Evolutionary conservation across 805 yeast species (phyloP).

Genomic region (Saccharomycopsis olivae): DNA sequence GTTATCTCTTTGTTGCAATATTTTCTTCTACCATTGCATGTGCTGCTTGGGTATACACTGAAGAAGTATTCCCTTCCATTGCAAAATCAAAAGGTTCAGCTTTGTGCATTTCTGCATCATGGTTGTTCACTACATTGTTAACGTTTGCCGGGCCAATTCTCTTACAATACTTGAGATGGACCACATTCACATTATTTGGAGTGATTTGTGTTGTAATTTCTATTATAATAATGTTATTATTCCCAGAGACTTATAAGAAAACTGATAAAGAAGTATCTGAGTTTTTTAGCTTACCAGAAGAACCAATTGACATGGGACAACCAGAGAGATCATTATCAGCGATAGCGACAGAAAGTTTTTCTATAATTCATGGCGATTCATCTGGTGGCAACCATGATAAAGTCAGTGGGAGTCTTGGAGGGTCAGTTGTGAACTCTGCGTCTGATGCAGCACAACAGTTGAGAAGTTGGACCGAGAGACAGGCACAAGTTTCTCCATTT

Average conservation of each 20-base stretch:
- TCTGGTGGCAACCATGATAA: too few species aligned
- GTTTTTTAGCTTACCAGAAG: not conserved
- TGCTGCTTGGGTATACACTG: slow-evolving; percentile 39
- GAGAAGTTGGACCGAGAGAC: too few species aligned
- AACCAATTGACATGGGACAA: not conserved
- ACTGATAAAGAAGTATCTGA: slow-evolving; percentile 14
- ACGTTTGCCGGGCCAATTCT: slow-evolving; percentile 32
- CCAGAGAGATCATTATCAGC: too few species aligned
- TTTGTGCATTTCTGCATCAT: slow-evolving; percentile 35
- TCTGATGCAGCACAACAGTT: too few species aligned
- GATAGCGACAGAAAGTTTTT: too few species aligned
- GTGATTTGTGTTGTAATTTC: slow-evolving; percentile 26
- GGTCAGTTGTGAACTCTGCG: too few species aligned
- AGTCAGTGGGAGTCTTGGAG: too few species aligned
- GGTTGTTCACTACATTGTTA: slow-evolving; percentile 30
- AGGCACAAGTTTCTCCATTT: too few species aligned
- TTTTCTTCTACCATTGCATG: slow-evolving; percentile 37
- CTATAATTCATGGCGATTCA: too few species aligned
- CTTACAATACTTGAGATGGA: slow-evolving; percentile 29
- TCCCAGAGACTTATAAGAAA: slow-evolving; percentile 36
- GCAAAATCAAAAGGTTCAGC: slow-evolving; percentile 39
- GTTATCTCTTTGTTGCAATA: slow-evolving; percentile 35
- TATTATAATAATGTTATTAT: slow-evolving; percentile 23
- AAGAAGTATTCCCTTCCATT: slow-evolving; percentile 36
- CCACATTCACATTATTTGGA: slow-evolving; percentile 32